phyloP scores from a whole-genome alignment of 2,329 filamentous ascomycete genomes.

The Sclerotinia subarctica region DNA sequence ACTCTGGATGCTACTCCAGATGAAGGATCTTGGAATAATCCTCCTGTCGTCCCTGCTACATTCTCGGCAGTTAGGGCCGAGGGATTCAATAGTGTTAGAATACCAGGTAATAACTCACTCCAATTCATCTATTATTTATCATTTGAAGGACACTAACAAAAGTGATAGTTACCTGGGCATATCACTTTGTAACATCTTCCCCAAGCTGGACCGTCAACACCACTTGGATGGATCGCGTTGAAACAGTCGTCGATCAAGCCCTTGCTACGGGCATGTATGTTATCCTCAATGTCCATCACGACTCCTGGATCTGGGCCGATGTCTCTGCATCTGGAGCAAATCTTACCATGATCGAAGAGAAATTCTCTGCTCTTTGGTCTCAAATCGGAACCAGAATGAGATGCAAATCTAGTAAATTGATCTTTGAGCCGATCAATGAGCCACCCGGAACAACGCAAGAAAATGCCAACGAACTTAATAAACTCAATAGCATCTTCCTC shows the following conservation, averaged over 20 bases:
- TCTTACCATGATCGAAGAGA: constrained; percentile 52
- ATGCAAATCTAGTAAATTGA: constrained; percentile 52
- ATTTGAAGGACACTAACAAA: not conserved
- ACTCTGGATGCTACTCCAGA: constrained; percentile 54
- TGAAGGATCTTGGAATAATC: constrained; percentile 59
- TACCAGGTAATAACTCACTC: constrained; percentile 43
- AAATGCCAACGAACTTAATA: constrained; percentile 51
- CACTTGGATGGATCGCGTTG: constrained; percentile 55
- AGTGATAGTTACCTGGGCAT: constrained; percentile 52
- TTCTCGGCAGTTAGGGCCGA: constrained; percentile 51
- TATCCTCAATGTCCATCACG: constrained; percentile 58
- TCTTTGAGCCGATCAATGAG: constrained; percentile 60
- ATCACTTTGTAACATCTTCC: constrained; percentile 51
- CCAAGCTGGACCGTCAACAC: constrained; percentile 54
- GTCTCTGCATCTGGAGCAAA: constrained; percentile 47
- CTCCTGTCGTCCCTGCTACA: constrained; percentile 47
- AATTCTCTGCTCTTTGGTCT: constrained; percentile 54
- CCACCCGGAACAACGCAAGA: constrained; percentile 50
- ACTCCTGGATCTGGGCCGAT: constrained; percentile 58
- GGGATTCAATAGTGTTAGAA: constrained; percentile 56
- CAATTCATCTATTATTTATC: not conserved
- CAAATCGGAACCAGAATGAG: constrained; percentile 54
- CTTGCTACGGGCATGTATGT: constrained; percentile 49
- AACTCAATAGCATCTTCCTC: constrained; percentile 56
- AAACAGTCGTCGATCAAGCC: constrained; percentile 55